Evolutionary conservation across 1,284 basidiomycete genomes (phyloP), one percentile per base, ranked within the genome.

Genomic region (Earliella scabrosa): DNA sequence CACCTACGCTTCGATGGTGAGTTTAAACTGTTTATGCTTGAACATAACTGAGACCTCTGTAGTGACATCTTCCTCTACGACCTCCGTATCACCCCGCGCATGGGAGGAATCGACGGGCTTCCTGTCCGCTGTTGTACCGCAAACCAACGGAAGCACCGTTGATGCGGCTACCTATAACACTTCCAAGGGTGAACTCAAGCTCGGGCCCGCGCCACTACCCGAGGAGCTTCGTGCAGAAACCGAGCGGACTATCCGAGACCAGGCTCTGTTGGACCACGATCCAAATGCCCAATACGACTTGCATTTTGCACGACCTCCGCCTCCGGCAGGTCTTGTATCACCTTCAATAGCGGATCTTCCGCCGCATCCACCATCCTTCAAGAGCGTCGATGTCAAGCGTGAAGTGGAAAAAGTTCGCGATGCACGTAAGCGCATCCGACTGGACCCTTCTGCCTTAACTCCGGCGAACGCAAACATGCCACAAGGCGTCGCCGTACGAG

Each of bases 351-450:
- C 82, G 20, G 95, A 97, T 56, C 76, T 96, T 34, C 83, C 85
- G 3, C 95, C 95, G 2, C 83, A 86, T 65, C 92, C 94, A 0
- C 80, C 87, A 1, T 80, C 85, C 2, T 98, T 98, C 77, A 90
- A 90, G 65, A 89, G 88, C 1, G 78, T 92, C 2, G 97, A 99
- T 69, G 85, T 99, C 23, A 90, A 92, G 69, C 82, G 96, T 48
- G 97, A 99, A 73, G 93, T 98, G 1, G 92, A 92, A 68, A 86
- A 83, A 55, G 87, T 99, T 20, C 83, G 93, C 41, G 97, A 99
- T 74, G 90, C 90, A 27, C 79, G 93, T 63, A 97, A 95, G 74
- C 85, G 93, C 63, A 96, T 98, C 71, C 82, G 90, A 47, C 76
- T 97, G 14, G 95, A 97, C 6, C 91, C 92, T 1, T 83, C 86